A percentile compares a stretch with the other conserved stretches of the same genome.
Conservation (phyloP, 2,329 filamentous ascomycete genomes). For the Fusarium bactridioides region DNA sequence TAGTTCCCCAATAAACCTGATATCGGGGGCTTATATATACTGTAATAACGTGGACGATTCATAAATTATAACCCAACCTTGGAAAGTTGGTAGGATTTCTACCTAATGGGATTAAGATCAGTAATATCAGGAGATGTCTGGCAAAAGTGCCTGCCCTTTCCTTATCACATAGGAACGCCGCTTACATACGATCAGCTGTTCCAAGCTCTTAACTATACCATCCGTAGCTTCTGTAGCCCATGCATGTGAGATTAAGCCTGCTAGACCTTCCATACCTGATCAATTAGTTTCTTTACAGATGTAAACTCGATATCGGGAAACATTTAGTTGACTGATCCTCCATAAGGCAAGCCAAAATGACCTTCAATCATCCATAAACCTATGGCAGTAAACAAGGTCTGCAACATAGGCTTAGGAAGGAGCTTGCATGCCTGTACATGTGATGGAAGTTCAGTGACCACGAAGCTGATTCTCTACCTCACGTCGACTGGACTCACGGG, state of each 20-base stretch:
- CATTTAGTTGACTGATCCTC: not conserved
- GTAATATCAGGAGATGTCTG: accelerated
- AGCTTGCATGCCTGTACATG: too few relatives aligned
- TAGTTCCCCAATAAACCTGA: accelerated
- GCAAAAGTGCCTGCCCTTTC: accelerated
- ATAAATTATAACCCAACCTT: not conserved
- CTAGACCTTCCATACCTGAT: not conserved
- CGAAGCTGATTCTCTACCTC: not conserved
- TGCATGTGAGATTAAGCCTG: accelerated
- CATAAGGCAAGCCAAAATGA: not conserved
- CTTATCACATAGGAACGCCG: accelerated
- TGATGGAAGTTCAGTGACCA: not conserved
- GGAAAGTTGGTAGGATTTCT: too few relatives aligned
- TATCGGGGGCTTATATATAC: accelerated
- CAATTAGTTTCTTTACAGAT: not conserved
- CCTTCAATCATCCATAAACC: not conserved
- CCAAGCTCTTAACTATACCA: accelerated
- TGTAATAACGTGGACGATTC: accelerated
- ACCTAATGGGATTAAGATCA: accelerated
- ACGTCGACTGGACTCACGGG: not conserved
- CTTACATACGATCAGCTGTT: accelerated
- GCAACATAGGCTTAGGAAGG: not conserved
- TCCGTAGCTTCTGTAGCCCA: accelerated
- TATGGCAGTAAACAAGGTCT: not conserved
- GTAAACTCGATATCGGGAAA: not conserved